Base-by-base conservation (phyloP, 2,329 filamentous ascomycete genomes). In the Colletotrichum sp. region DNA sequence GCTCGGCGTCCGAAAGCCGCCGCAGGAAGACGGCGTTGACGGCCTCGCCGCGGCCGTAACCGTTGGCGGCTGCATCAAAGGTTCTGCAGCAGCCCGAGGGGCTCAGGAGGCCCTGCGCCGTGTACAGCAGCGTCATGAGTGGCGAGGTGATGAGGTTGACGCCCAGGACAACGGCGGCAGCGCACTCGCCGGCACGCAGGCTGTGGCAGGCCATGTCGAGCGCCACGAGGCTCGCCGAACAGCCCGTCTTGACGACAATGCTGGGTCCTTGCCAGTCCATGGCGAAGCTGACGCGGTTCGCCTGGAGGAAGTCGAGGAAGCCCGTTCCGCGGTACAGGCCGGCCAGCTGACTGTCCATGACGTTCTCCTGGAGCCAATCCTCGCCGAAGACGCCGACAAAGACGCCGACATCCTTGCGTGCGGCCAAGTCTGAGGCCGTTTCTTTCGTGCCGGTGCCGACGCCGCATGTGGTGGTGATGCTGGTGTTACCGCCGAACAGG, bases 41-140 rank as follows among this genome's bases (percentile, higher is more conserved):
- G 6, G 85, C 87, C 75, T 89, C 87, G 7, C 85, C 87, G 16
- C 86, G 81, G 0, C 81, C 84, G 75, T 88, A 89, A 3, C 87
- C 87, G 70, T 85, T 80, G 5, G 84, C 87, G 7, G 78, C 76
- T 7, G 79, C 70, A 68, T 87, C 86, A 66, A 82, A 86, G 26
- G 76, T 78, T 26, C 78, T 64, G 70, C 71, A 78, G 12, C 32
- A 67, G 10, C 73, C 68, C 21, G 59, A 66, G n/a, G 78, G 78
- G 18, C 71, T 74, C 13, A 79, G 70, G 7, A 79, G 36, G 34
- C 73, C 72, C 26, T 74, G 61, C 16, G 67, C 55, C 28, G 74
- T 21, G 70, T 72, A 32, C 57, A 61, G 34, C 28, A 61, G 18
- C 21, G 75, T 77, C 39, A 80, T 71, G 8, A 78, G 72, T 1